Evolutionary conservation across 108 stramenopile genomes (phyloP).

Genomic region (Aurantiochytrium sp.): DNA sequence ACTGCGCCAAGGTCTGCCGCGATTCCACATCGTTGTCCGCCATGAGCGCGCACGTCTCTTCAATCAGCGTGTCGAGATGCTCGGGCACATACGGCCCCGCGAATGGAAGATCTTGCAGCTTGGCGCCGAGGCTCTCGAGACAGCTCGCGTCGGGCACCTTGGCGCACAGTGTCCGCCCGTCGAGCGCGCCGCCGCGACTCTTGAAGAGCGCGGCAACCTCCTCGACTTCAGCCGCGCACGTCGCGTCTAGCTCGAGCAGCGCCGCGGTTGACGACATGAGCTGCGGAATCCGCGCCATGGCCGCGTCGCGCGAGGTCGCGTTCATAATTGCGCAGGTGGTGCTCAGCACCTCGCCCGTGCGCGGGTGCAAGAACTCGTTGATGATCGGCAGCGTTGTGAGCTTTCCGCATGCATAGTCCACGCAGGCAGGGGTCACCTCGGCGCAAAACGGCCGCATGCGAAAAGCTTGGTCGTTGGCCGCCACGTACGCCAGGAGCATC

Average conservation of each 20-base stretch:
- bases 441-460: neutral
- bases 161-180: neutral
- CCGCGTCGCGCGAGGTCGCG: neutral
- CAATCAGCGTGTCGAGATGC: neutral
- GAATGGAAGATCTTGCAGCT: neutral
- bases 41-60: neutral
- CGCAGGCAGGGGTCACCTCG: neutral
- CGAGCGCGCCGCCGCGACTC: neutral
- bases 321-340: constrained; percentile 1
- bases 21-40: neutral
- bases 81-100: neutral
- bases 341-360: neutral
- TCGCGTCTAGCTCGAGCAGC: neutral
- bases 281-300: neutral
- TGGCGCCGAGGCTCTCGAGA: neutral
- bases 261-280: neutral
- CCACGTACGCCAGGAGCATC: neutral
- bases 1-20: neutral
- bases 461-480: neutral
- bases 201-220: neutral
- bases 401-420: neutral
- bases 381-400: neutral
- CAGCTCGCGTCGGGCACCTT: neutral
- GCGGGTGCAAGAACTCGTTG: neutral
- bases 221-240: neutral